phyloP scores from a whole-genome alignment of 169 alveolate genomes.

The Besnoitia besnoiti region DNA sequence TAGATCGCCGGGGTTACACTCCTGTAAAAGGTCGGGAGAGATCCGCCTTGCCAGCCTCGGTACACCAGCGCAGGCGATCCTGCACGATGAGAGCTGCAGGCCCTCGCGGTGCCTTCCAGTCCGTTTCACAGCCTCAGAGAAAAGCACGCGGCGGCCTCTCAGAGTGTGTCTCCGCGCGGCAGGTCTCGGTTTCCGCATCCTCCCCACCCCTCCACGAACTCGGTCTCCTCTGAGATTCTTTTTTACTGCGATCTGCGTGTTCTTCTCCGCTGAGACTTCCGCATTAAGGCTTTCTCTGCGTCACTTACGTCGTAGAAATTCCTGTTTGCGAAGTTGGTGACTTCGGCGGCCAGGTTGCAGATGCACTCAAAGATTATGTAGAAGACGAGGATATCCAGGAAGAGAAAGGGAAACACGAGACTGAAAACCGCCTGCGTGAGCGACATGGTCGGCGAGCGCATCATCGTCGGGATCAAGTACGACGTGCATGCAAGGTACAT shows the following conservation, averaged over 20 bases:
- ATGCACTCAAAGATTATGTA: constrained; percentile 79
- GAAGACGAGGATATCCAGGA: constrained; percentile 67
- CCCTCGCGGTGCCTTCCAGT: too few relatives aligned
- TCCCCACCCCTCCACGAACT: neutral
- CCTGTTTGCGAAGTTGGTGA: constrained; percentile 82
- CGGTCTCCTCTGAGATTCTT: neutral
- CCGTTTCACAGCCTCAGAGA: too few relatives aligned
- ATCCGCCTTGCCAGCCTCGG: too few relatives aligned
- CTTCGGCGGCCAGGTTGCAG: constrained; percentile 80
- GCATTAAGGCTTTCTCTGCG: too few relatives aligned
- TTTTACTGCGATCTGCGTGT: neutral
- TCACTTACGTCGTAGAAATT: constrained; percentile 78
- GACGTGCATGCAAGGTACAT: constrained; percentile 70
- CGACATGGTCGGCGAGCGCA: constrained; percentile 50
- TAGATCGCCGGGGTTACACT: too few relatives aligned
- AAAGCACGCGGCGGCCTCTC: too few relatives aligned
- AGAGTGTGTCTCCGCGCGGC: too few relatives aligned
- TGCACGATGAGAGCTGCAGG: too few relatives aligned
- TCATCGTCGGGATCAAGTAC: constrained; percentile 66
- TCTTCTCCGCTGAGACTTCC: neutral
- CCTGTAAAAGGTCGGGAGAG: too few relatives aligned
- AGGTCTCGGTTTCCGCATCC: neutral
- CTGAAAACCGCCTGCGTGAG: constrained; percentile 61
- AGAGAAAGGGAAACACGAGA: constrained; percentile 69
- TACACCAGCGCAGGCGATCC: too few relatives aligned